Base-by-base conservation (phyloP, 441 rosid species). In the Geranium incanum region DNA sequence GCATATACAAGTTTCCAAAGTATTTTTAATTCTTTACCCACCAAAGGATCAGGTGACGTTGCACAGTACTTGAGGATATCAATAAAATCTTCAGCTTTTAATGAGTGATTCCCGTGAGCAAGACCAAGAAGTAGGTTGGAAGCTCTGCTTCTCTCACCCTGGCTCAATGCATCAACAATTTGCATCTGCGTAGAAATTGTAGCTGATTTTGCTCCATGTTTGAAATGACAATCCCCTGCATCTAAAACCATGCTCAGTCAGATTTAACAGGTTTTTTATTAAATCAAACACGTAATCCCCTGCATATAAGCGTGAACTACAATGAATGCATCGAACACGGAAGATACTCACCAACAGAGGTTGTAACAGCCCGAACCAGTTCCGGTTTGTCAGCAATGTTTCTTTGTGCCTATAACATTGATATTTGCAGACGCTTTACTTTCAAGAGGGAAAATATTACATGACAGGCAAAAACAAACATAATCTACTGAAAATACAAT, bases 21-120 rank as follows among this genome's bases (percentile, higher is more conserved):
- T 16, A 33, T 70, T 1, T 70, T 19, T 48, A n/a, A 12, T 50
- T 48, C 13, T 70, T 74, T 68, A 73, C 88, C 85, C 84, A 93
- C 98, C 86, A 86, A 75, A 71, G 98, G 91, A 76, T 93, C 96
- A 3, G 91, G 88, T 72, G 86, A 85, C 68, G 41, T 82, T 0
- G 92, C 96, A 78, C 98, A 93, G 74, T 88, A 85, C 3, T 66
- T 70, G 23, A 93, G 80, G 84, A 93, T 83, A 78, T 71, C 76
- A 70, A 80, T 70, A 63, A 93, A 86, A 77, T 91, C 90, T 68
- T 74, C 2, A 13, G 84, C 81, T 70, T 75, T 66, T 45, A 84
- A 64, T 3, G 82, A 68, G 69, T 68, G 69, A 43, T 71, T 80
- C 41, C 77, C 84, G 59, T 68, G 75, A 63, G 72, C 75, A 45